Evolutionary conservation across 441 rosid species (phyloP), one percentile per base, ranked within the genome.

Genomic region (Erodium chrysanthum): DNA sequence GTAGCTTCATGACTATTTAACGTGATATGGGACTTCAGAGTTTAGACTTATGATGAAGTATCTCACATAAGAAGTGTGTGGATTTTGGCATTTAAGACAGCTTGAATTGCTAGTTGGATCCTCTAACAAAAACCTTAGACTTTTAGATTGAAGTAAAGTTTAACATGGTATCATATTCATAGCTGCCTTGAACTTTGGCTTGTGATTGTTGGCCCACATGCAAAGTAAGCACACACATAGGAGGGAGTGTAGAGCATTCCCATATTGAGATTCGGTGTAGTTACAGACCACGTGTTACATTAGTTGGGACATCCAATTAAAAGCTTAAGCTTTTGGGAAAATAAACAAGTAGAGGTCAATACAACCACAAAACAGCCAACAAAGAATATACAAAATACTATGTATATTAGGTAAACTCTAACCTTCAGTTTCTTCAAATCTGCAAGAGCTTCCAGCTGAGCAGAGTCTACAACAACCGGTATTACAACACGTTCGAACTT

Each of bases 371-470:
- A 44, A 14, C 64, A 48, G 18, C 56, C 18, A 15, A n/a, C 23
- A 20, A 66, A 68, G 70, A 37, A 66, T 73, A 73, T 48, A 75
- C 8, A 63, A 46, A 54, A 48, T 48, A 21, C 14, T 56, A 9
- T 50, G 58, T 56, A 9, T 8, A 18, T 56, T 56, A 56, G 61
- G 27, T 56, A 8, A 56, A 56, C 61, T 69, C 50, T 54, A 78
- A 93, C 98, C 96, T 86, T 84, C 71, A 88, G 85, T 74, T 86
- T 88, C 83, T 89, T 86, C 66, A 93, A 77, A 76, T 81, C 79
- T 2, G 76, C 74, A 46, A 88, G 64, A 68, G 96, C 88, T 81
- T 88, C 95, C 82, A 81, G 82, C 81, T 93, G 96, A 64, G 89
- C 71, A 44, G 89, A 77, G 81, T 93, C 97, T 73, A 82, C 77